Base-by-base conservation (phyloP, 345 rosid species). In the Noccaea caerulescens region DNA sequence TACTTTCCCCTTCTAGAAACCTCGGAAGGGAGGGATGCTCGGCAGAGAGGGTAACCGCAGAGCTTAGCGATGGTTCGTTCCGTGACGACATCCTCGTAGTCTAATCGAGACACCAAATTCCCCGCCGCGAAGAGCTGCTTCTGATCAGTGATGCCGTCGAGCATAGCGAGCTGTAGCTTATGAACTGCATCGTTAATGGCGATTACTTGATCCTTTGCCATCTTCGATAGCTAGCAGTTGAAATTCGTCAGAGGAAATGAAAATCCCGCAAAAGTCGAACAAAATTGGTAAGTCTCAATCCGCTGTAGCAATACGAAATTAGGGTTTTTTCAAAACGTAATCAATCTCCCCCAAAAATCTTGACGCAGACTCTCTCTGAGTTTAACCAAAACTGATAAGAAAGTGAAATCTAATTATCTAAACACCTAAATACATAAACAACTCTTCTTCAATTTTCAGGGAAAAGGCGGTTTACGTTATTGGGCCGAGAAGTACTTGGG, bases 1-100 rank as follows among this genome's bases (percentile, higher is more conserved):
- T 85, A 89, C 32, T 84, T 82, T 14, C 93, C 95, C 68, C 84
- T 83, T 14, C 79, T 66, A 23, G 83, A 69, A 2, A 74, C 85
- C 11, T 85, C 87, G 7, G 81, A 63, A n/a, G 87, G 85, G 18
- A 86, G 70, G 4, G 78, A 50, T 25, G 66, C 79, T 30, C 56
- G 13, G 76, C 94, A 89, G 13, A 85, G 84, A 5, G 92, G 97
- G 68, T 86, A 93, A 47, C 98, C 96, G 66, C 96, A 93, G 25
- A 81, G 63, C 70, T 79, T 61, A 20, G 79, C 69, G 52, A 88
- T 82, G 1, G 90, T 73, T 32, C 98, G 81, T 75, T 93, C 98
- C 8, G 73, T 71, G 49, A 86, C 93, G 2, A 91, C 88, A 58
- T 91, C 96, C 38, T 83, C 80, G 76, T 91, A 91, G 72, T 91